Evolutionary conservation across 805 yeast species (phyloP).

Genomic region (Metschnikowia colocasiae): DNA sequence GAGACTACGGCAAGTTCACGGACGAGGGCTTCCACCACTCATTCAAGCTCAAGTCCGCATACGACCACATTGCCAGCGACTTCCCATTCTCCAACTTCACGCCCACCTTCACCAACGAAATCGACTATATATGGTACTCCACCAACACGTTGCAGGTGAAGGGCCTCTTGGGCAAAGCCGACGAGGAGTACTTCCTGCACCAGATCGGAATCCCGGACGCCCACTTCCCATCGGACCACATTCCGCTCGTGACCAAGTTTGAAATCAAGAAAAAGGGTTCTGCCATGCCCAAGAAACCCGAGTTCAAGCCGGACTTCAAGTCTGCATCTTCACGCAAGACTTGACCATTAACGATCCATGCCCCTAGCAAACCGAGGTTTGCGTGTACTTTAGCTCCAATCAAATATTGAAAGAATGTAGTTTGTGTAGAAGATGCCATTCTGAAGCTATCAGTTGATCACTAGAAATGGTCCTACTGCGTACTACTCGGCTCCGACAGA

Average conservation of each 20-base stretch:
- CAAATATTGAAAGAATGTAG: neutral
- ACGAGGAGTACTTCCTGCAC: conserved; percentile 67
- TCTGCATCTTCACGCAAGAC: conserved; percentile 41
- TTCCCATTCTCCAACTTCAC: conserved; percentile 92
- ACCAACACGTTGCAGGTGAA: conserved; percentile 75
- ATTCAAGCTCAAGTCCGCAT: conserved; percentile 80
- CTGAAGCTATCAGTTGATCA: no score
- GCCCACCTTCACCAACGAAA: conserved; percentile 87
- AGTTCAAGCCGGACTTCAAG: conserved; percentile 45
- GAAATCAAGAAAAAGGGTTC: conserved; percentile 54
- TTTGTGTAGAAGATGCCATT: no score
- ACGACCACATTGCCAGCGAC: conserved; percentile 71
- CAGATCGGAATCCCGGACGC: conserved; percentile 92
- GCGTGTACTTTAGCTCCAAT: conserved; percentile 18
- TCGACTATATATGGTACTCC: conserved; percentile 95
- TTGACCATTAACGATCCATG: conserved; percentile 14
- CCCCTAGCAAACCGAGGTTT: conserved; percentile 4
- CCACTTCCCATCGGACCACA: conserved; percentile 91
- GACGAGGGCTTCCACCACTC: conserved; percentile 82
- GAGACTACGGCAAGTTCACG: conserved; percentile 89
- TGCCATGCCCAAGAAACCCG: conserved; percentile 30
- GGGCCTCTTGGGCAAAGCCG: conserved; percentile 83
- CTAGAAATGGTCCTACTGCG: no score
- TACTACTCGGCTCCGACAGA: no score
- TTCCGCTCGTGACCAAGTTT: conserved; percentile 79